A percentile compares a stretch with the other conserved stretches of the same genome.
These are phyloP conservation scores for Vigna radiata DNA, from an alignment of 306 rosid species.

Conservation along the genomic window DNA sequence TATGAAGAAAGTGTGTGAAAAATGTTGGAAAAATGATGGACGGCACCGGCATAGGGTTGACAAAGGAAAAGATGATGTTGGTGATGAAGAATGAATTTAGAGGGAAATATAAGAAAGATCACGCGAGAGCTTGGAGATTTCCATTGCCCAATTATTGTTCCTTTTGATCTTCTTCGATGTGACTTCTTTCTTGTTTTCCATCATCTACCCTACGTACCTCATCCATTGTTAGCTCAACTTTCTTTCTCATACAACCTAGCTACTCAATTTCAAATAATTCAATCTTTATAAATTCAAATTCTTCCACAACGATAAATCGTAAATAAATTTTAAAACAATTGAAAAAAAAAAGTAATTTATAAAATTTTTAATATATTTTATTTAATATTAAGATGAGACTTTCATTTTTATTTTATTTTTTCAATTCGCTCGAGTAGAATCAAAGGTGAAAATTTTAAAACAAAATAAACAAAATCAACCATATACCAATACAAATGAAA, in stretches of 20 bases:
- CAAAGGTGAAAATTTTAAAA: not conserved
- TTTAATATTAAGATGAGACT: too few relatives aligned
- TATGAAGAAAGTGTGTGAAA: not conserved
- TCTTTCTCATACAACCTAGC: conserved; percentile 34
- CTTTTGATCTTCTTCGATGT: conserved; percentile 39
- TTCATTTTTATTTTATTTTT: too few relatives aligned
- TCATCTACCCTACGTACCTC: too few relatives aligned
- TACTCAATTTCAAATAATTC: conserved; percentile 27
- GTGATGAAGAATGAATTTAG: conserved; percentile 7
- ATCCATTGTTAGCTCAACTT: conserved; percentile 8
- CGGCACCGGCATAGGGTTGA: conserved; percentile 23
- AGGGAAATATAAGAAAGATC: conserved; percentile 10
- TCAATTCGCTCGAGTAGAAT: too few relatives aligned
- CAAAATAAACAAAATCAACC: not conserved
- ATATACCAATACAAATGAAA: too few relatives aligned
- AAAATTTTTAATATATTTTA: too few relatives aligned
- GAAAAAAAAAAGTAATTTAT: too few relatives aligned
- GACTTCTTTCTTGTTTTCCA: conserved; percentile 28
- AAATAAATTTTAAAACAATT: too few relatives aligned
- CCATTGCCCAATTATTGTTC: conserved; percentile 35
- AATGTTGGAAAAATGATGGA: conserved; percentile 13
- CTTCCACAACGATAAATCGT: too few relatives aligned
- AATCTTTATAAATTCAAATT: not conserved
- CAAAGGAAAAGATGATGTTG: too few relatives aligned
- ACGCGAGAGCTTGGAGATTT: conserved; percentile 35